phyloP scores from a whole-genome alignment of 2,329 filamentous ascomycete species.

The Aspergillus japonicus region DNA sequence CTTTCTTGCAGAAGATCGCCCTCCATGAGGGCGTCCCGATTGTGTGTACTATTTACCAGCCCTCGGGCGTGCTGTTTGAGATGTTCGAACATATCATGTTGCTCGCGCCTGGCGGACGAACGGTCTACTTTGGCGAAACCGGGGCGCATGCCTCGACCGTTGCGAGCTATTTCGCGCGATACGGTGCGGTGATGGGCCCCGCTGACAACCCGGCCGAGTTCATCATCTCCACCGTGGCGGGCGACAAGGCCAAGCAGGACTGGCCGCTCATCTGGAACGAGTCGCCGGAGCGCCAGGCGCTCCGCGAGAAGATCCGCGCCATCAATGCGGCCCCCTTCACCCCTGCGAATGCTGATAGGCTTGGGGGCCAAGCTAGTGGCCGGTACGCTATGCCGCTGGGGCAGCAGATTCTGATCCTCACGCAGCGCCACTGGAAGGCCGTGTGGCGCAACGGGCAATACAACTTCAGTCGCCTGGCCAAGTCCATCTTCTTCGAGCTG shows the following conservation, averaged over 20 bases:
- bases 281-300: too few species aligned
- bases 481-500: conserved; percentile 7
- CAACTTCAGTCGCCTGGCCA: conserved; percentile 10
- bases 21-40: conserved; percentile 77
- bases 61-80: conserved; percentile 32
- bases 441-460: conserved; percentile 12
- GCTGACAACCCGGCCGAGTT: background rate
- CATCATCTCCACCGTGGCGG: background rate
- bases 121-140: background rate
- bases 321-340: too few species aligned
- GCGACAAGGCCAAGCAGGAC: too few species aligned
- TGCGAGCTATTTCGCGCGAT: background rate
- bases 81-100: background rate
- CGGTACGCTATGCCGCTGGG: too few species aligned
- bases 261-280: too few species aligned
- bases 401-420: background rate
- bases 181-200: background rate
- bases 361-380: too few species aligned
- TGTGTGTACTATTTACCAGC: conserved; percentile 91
- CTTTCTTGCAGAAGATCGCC: conserved; percentile 80
- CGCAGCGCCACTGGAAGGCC: conserved; percentile 8
- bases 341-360: too few species aligned
- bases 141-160: background rate
- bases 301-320: too few species aligned
- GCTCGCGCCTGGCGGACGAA: background rate